Conservation (phyloP, 139 green algal genomes). For the Chlamydomonas applanata region DNA sequence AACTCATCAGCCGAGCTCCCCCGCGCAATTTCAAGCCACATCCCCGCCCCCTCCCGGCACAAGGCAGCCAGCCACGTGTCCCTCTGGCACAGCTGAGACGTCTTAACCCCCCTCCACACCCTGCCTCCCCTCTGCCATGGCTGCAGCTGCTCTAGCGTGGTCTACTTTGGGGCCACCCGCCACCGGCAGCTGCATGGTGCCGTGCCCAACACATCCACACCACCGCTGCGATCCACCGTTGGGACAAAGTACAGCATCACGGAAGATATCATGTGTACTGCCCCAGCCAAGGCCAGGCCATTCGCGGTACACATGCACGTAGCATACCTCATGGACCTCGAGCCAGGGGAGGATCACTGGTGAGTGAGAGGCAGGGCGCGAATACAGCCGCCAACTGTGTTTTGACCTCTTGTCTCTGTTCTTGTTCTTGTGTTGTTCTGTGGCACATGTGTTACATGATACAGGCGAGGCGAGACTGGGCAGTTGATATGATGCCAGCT, state of each 20-base stretch:
- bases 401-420: no score
- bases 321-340: conserved; percentile 13
- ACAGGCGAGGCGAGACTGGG: no score
- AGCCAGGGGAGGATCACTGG: neutral
- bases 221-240: neutral
- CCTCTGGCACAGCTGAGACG: no score
- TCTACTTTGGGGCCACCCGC: conserved; percentile 7
- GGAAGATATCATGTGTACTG: conserved; percentile 27
- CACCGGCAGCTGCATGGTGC: neutral
- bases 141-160: conserved; percentile 13
- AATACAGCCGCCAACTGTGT: no score
- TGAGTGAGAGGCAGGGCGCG: neutral
- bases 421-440: no score
- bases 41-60: no score
- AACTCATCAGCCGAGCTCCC: no score
- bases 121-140: neutral
- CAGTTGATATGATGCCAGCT: no score
- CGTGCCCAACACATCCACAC: neutral
- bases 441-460: no score
- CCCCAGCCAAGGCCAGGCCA: neutral
- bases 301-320: conserved; percentile 29
- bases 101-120: no score
- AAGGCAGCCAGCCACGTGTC: no score
- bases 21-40: no score
- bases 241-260: conserved; percentile 26